Evolutionary conservation across 495 filamentous ascomycete genomes (phyloP), one percentile per base, ranked within the genome.

Genomic region (Copromyces sp.): DNA sequence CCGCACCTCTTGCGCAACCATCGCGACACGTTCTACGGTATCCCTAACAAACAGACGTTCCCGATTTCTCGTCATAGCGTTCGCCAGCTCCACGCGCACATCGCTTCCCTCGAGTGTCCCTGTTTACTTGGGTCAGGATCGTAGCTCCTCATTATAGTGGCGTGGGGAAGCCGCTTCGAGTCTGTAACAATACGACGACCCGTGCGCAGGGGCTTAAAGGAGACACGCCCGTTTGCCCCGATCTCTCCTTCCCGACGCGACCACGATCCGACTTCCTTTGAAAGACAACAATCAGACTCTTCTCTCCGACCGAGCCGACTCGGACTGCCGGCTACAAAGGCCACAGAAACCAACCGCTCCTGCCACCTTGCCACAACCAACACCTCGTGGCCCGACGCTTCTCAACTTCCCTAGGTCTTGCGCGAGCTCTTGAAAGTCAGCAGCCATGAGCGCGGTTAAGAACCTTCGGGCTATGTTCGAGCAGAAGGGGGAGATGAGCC

Each of bases 381-480:
- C 53, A 59, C 53, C 53, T 61, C 53, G 53, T 61, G 53, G 53
- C 14, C 14, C 14, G 53, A 61, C 53, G 29, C 53, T 61, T 61
- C 53, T 61, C 53, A 61, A 9, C 53, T 61, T 61, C 53, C 14
- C 29, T 32, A 61, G 53, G 53, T 61, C 53, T 61, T 61, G 53
- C 53, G 53, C 53, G 53, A 61, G 53, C 53, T 45, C 73, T 61
- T 17, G 32, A 70, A 24, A 59, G 70, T 35, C 73, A 74, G 76
- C 80, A 75, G 76, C 76, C 76, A 86, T 85, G 84, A 85, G 83
- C 74, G 80, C 80, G 72, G 85, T 86, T 74, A 86, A 79, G 80
- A 93, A 91, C 83, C 88, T 97, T 73, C 88, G 93, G 71, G 94
- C 94, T 76, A 93, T 93, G 86, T 97, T 97, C 79, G 94, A 97